Conservation (phyloP, 2,329 filamentous ascomycete species). For the Talaromyces piceae region DNA sequence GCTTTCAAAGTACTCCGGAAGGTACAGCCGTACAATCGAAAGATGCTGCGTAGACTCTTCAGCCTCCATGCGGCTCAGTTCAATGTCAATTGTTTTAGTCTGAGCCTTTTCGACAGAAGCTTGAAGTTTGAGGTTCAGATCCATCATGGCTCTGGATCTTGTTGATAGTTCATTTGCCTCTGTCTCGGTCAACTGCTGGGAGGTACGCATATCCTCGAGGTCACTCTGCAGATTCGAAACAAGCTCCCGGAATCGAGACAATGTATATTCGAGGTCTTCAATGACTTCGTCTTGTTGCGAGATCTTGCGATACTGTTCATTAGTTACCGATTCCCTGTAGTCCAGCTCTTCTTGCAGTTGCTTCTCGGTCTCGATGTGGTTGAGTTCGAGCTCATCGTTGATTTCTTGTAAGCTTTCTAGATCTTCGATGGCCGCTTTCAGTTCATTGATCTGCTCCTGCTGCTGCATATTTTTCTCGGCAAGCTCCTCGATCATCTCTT, state of each 20-base stretch:
- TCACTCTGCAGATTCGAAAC: conserved; percentile 79
- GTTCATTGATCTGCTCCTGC: conserved; percentile 73
- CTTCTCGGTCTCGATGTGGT: conserved; percentile 87
- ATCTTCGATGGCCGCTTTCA: conserved; percentile 75
- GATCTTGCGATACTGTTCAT: conserved; percentile 68
- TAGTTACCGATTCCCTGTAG: conserved; percentile 73
- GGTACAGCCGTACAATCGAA: conserved; percentile 78
- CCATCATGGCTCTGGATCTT: conserved; percentile 89
- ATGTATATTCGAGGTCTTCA: conserved; percentile 83
- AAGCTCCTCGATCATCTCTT: conserved; percentile 90
- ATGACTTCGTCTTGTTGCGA: conserved; percentile 70
- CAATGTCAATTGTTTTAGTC: conserved; percentile 87
- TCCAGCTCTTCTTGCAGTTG: conserved; percentile 92
- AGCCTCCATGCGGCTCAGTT: conserved; percentile 77
- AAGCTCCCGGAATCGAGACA: conserved; percentile 80
- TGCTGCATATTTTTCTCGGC: conserved; percentile 80
- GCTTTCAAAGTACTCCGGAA: conserved; percentile 73
- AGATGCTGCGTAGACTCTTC: conserved; percentile 85
- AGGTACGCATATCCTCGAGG: conserved; percentile 84
- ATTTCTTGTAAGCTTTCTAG: conserved; percentile 85
- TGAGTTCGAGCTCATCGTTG: conserved; percentile 88
- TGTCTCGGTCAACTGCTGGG: conserved; percentile 83
- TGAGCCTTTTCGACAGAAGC: conserved; percentile 85
- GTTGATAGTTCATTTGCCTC: conserved; percentile 86
- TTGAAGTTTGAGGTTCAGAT: conserved; percentile 90